Base-by-base conservation (phyloP, 2,329 filamentous ascomycete genomes). In the Colletotrichum tanaceti region DNA sequence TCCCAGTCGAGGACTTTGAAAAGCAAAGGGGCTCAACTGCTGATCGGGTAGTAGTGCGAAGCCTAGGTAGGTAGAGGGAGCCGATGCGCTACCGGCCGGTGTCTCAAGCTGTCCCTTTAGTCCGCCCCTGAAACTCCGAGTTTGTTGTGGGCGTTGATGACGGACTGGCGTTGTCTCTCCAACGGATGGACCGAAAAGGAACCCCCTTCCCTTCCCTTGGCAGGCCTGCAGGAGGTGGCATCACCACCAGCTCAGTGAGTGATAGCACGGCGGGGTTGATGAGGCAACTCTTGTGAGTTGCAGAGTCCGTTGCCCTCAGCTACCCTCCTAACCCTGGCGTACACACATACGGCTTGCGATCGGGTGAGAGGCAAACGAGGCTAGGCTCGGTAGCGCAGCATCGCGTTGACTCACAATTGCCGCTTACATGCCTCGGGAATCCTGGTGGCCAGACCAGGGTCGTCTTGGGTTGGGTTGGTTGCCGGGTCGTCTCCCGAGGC, bases 351-450 rank as follows among this genome's bases (percentile, higher is more conserved):
- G 41, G 24, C 39, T 49, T 47, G 49, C 9, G 22, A 41, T 49
- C 28, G 20, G 32, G n/a, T 55, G 43, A 62, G 63, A 43, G 14
- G 43, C 49, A 66, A 28, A 49, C 43, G 39, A 46, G 58, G 52
- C 65, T 68, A 68, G 65, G 58, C 35, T 5, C 32, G 46, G 65
- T 54, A 68, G 65, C 39, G 60, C 53, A 54, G 47, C 53, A 18
- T 32, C 53, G 47, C 46, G 60, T 65, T 65, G 65, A 68, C 53
- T 64, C 65, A 59, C 60, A 53, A 28, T 9, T 41, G 59, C 60
- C 60, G 60, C 65, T 58, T 54, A 53, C 65, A 65, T 68, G 53
- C 53, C 32, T 39, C 49, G 53, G 16, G 53, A 46, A 28, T 57
- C 46, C 46, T 46, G 65, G 46, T 50, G 61, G n/a, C 65, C 41